Conservation (phyloP, 108 stramenopile species). For the Epipyxis sp. region DNA sequence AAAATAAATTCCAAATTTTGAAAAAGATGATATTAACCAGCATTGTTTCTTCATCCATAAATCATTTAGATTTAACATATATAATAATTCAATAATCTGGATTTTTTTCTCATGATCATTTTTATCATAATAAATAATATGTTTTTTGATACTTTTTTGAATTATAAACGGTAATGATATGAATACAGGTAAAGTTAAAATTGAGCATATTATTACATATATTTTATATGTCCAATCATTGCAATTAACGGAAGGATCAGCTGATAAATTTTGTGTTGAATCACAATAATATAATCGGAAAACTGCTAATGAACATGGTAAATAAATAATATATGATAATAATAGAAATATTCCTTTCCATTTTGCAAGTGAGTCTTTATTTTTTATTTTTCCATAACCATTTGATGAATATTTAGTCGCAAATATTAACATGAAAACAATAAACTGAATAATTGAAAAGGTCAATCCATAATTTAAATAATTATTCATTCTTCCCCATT, state of each 20-base stretch:
- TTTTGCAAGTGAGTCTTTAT: no score
- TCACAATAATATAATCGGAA: conserved; percentile 22
- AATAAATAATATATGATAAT: not conserved
- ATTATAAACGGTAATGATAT: conserved; percentile 6
- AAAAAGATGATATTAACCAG: conserved; percentile 11
- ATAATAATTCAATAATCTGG: not conserved
- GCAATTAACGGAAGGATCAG: conserved; percentile 8
- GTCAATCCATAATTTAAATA: conserved; percentile 21
- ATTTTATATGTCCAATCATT: not conserved
- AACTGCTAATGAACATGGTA: conserved; percentile 4
- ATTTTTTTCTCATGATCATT: conserved; percentile 23
- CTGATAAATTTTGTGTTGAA: not conserved
- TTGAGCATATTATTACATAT: not conserved
- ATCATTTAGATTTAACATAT: conserved; percentile 16
- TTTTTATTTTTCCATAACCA: conserved; percentile 16
- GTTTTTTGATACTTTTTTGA: not conserved
- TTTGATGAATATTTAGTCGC: no score
- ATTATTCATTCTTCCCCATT: not conserved
- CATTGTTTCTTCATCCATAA: not conserved
- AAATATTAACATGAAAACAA: not conserved
- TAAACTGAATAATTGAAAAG: not conserved
- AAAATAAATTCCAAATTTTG: not conserved
- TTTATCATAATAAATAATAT: not conserved
- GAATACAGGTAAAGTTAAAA: not conserved
- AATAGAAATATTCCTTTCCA: not conserved